Evolutionary conservation across 306 rosid species (phyloP).

Genomic region (Quercus gilva): DNA sequence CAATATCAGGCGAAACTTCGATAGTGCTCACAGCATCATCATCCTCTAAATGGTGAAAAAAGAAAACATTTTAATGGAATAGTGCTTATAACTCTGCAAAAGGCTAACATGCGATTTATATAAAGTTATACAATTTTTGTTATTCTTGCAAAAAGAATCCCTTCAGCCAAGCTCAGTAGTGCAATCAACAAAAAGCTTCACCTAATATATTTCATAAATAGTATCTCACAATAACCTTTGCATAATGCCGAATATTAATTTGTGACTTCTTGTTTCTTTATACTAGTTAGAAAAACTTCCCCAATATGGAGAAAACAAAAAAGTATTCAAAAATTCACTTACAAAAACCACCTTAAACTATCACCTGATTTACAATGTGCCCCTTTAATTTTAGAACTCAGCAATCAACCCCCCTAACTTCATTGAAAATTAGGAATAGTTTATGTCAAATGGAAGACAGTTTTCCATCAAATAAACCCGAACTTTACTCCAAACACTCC

Average conservation of each 20-base stretch:
- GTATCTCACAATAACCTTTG: background rate
- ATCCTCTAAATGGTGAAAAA: constrained; percentile 49
- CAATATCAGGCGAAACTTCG: constrained; percentile 57
- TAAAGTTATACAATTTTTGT: background rate
- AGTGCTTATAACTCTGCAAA: background rate
- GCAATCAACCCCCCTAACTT: no score
- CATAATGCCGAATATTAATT: no score
- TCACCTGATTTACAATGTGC: no score
- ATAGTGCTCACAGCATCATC: constrained; percentile 49
- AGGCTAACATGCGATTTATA: background rate
- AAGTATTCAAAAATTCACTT: no score
- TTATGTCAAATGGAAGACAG: no score
- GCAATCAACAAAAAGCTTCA: background rate
- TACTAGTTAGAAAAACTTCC: no score
- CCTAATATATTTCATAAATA: background rate
- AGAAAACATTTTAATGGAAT: background rate
- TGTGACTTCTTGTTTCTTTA: no score
- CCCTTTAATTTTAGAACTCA: no score
- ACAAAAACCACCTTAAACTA: no score
- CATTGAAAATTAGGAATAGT: no score
- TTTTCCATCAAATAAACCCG: no score
- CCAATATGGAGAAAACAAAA: background rate
- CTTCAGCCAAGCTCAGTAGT: background rate
- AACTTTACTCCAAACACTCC: no score
- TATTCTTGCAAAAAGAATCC: background rate